Evolutionary conservation across 2,329 filamentous ascomycete genomes (phyloP).

Genomic region (Fusarium nanum): DNA sequence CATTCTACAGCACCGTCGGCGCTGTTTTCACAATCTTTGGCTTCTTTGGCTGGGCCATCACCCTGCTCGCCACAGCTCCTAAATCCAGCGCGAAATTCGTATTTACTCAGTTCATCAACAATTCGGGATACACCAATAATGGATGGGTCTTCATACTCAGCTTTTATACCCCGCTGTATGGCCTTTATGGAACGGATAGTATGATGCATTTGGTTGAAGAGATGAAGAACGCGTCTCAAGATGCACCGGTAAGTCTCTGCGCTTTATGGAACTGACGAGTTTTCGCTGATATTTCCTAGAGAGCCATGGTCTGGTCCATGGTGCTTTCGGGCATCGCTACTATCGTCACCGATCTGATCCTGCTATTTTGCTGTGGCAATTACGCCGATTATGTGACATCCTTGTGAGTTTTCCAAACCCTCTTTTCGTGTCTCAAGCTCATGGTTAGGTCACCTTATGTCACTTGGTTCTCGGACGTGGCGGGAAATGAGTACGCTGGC

Average conservation of each 20-base stretch:
- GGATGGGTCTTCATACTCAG: conserved; percentile 21
- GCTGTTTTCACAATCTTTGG: conserved; percentile 18
- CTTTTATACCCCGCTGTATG: conserved; percentile 16
- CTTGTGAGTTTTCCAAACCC: background rate
- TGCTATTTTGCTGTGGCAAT: conserved; percentile 15
- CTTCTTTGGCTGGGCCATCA: conserved; percentile 24
- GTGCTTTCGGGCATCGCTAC: conserved; percentile 14
- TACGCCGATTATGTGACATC: conserved; percentile 2
- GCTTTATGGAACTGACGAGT: no score
- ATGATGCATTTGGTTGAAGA: conserved; percentile 31
- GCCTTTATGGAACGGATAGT: conserved; percentile 17
- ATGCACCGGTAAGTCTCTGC: background rate
- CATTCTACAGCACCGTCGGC: conserved; percentile 17
- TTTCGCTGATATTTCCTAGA: background rate
- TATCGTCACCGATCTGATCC: conserved; percentile 4
- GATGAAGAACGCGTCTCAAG: conserved; percentile 21
- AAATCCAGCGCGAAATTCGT: conserved; percentile 15
- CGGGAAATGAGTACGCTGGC: background rate
- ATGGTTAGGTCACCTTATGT: conserved; percentile 5
- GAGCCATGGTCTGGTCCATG: conserved; percentile 30
- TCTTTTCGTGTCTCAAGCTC: background rate
- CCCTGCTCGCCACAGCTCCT: background rate
- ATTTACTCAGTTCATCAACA: conserved; percentile 19
- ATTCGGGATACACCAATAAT: conserved; percentile 12
- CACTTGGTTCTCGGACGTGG: conserved; percentile 19